A percentile compares a stretch with the other conserved stretches of the same genome.
These are phyloP conservation scores for Papiliotrema flavescens DNA, from an alignment of 1,284 basidiomycete species.

Conservation along the genomic window DNA sequence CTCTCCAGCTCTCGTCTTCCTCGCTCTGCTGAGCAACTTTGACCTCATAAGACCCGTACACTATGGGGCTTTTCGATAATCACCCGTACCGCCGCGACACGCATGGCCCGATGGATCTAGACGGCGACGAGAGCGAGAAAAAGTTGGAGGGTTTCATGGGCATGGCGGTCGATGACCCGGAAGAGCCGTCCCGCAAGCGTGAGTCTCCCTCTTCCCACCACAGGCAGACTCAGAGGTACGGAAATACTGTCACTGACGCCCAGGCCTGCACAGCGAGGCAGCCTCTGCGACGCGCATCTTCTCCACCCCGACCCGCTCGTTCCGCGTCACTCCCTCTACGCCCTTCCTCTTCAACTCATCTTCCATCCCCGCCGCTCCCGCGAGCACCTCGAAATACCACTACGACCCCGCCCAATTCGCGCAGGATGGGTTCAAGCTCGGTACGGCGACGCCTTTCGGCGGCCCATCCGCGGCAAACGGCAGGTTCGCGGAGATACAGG, in stretches of 20 bases:
- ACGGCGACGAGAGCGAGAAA: conserved; percentile 21
- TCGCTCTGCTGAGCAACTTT: no score
- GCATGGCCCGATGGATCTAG: conserved; percentile 44
- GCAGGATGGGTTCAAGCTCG: background rate
- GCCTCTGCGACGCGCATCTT: conserved; percentile 13
- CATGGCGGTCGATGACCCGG: conserved; percentile 13
- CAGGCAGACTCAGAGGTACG: no score
- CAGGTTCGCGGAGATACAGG: conserved; percentile 8
- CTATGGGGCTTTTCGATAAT: background rate
- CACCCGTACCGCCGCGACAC: background rate
- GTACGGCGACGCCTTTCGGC: conserved; percentile 5
- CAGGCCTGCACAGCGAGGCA: conserved; percentile 41
- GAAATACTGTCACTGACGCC: conserved; percentile 1
- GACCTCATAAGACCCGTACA: no score
- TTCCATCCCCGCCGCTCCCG: background rate
- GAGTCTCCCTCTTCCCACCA: conserved; percentile 10
- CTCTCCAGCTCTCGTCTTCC: no score
- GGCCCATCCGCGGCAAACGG: conserved; percentile 13
- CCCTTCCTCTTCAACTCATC: conserved; percentile 12
- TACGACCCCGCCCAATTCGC: conserved; percentile 12
- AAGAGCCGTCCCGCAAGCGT: conserved; percentile 44
- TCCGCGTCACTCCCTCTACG: conserved; percentile 1
- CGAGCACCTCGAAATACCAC: conserved; percentile 1
- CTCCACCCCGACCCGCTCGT: conserved; percentile 8
- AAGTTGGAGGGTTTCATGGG: conserved; percentile 30